Base-by-base conservation (phyloP, 2,329 filamentous ascomycete species). In the Pyrenophora seminiperda region DNA sequence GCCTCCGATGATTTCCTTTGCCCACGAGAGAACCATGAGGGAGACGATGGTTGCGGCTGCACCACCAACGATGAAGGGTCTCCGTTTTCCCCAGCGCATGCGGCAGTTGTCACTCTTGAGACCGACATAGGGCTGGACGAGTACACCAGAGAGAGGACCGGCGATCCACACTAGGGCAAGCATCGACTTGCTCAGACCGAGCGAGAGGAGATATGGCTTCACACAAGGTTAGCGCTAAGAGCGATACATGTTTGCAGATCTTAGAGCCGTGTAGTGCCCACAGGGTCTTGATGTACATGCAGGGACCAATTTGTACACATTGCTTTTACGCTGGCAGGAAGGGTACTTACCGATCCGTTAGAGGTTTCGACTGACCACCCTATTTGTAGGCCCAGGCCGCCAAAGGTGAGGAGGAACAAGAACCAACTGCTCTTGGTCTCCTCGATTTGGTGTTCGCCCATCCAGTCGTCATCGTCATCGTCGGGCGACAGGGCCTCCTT, bases 311-410 rank as follows among this genome's bases (percentile, higher is more conserved):
- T 9, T 32, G 40, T 20, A 19, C 20, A 24, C 34, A 33, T 40
- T 10, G 34, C 41, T 13, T 3, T 42, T 18, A 22, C 2, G 13
- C n/a, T 22, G 9, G 5, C 5, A 36, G 17, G 29, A 42, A 41
- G 39, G 41, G 17, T 39, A 74, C 80, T 66, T 71, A 83, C 81
- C 44, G 93, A 96, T 62, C 92, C 92, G 77, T 96, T 93, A 45
- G 91, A 96, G 33, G 96, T 80, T 73, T 97, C 93, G 33, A 96
- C 91, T 1, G 92, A 92, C 93, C 93, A 97, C 20, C 93, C 91
- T 61, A 97, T 89, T 75, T 97, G 93, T 55, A 97, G 78, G 18
- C 84, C 93, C 53, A 90, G 90, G 61, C 96, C 89, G 68, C 89
- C 86, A 54, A 97, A 79, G 5, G 93, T 96, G 73, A 97, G 77